phyloP scores from a whole-genome alignment of 2,329 filamentous ascomycete genomes.

The Colletotrichum sp. region DNA sequence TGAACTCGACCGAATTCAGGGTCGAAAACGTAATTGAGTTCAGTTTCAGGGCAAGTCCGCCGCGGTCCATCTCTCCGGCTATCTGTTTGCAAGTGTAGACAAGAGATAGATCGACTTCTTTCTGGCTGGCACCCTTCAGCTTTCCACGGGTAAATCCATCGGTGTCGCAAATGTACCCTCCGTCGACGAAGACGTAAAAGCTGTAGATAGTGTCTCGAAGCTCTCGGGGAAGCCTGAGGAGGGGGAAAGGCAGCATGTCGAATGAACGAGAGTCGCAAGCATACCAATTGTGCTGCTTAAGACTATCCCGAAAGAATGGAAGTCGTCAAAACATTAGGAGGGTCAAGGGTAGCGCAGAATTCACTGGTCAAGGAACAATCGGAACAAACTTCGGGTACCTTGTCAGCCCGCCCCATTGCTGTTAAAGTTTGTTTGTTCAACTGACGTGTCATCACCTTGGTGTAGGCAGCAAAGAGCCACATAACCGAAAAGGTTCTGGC shows the following conservation, averaged over 20 bases:
- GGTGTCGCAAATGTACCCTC: not conserved
- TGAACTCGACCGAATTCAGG: not conserved
- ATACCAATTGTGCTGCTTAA: not conserved
- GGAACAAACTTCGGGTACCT: not conserved
- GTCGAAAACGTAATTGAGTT: not conserved
- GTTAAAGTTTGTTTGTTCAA: not conserved
- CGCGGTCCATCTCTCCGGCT: not conserved
- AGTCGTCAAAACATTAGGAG: not conserved
- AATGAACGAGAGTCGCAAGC: not conserved
- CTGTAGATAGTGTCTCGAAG: not conserved
- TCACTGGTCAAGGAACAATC: not conserved
- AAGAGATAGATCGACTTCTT: not conserved
- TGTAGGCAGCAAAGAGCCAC: not conserved
- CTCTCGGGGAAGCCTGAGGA: not conserved
- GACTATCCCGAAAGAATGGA: not conserved
- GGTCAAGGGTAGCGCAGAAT: not conserved
- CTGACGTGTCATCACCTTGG: not conserved
- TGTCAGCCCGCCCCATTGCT: not conserved
- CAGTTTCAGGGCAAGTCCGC: not conserved
- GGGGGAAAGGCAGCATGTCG: not conserved
- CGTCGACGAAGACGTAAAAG: not conserved
- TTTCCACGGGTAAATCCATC: not conserved
- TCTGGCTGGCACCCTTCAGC: not conserved
- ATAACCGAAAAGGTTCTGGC: not conserved
- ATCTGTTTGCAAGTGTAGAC: not conserved